Evolutionary conservation across 345 rosid species (phyloP), one percentile per base, ranked within the genome.

Genomic region (Excoecaria agallocha): DNA sequence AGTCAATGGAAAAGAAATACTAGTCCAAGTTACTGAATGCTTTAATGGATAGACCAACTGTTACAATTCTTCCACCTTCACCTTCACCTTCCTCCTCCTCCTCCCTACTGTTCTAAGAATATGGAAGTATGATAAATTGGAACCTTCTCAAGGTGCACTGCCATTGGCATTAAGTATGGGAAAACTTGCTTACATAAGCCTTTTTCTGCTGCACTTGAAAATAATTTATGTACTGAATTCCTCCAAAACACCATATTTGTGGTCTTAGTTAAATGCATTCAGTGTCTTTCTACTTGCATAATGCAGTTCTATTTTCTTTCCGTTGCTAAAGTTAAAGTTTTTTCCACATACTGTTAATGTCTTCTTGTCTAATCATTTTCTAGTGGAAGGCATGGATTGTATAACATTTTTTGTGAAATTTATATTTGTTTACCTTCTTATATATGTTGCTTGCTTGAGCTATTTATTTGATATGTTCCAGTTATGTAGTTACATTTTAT

Each of bases 121-220:
- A 5, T n/a, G 8, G 17, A 52, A 52, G 8, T 52, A 22, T 0
- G 20, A 22, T 52, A 15, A 52, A 52, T 5, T 4, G 5, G 57
- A 52, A 52, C 57, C 57, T 13, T 52, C 57, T 52, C 20, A 5
- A 17, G 19, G 8, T 52, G 6, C n/a, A 17, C 57, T 52, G 57
- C 4, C 57, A 52, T 52, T 15, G 17, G 57, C n/a, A 43, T 43
- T 43, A 43, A 6, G 30, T 30, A 30, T 30, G 30, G 10, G 6
- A 43, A 6, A 8, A 43, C 10, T 6, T 10, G 7, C 48, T 43
- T 51, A 51, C 16, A 51, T 51, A 20, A 51, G 19, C 56, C 5
- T 51, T 20, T 24, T 72, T 69, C 20, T 70, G 24, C 58, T 54
- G 64, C 46, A 39, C 71, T 39, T 49, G 41, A 43, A 46, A 22